Evolutionary conservation across 768 basidiomycete species (phyloP).

Genomic region (Ramaria sp.): DNA sequence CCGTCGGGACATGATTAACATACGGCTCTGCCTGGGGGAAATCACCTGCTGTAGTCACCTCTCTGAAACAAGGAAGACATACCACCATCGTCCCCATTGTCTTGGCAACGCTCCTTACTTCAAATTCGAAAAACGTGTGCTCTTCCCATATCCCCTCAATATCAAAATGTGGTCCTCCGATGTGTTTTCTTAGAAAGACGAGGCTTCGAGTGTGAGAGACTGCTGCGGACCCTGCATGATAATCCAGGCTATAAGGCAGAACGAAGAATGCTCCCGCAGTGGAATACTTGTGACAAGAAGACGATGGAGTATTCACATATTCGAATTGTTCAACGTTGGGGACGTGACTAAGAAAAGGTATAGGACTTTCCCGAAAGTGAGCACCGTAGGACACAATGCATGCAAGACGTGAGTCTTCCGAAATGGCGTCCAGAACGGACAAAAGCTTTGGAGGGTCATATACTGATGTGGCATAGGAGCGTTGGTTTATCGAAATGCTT

Average conservation of each 20-base stretch:
- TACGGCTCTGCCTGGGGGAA: slow-evolving; percentile 34
- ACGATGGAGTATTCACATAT: neutral
- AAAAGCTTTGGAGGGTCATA: slow-evolving; percentile 29
- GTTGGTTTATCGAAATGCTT: neutral
- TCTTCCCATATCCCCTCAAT: slow-evolving; percentile 53
- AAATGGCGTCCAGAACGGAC: slow-evolving; percentile 19
- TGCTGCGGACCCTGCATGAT: slow-evolving; percentile 30
- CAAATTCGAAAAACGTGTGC: slow-evolving; percentile 46
- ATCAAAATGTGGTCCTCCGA: slow-evolving; percentile 43
- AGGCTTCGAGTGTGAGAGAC: slow-evolving; percentile 36
- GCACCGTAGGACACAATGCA: slow-evolving; percentile 9
- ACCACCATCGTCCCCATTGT: slow-evolving; percentile 38
- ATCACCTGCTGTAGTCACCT: neutral
- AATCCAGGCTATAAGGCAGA: slow-evolving; percentile 29
- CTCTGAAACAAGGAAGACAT: slow-evolving; percentile 13
- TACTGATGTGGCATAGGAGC: slow-evolving; percentile 6
- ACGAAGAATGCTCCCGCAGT: slow-evolving; percentile 23
- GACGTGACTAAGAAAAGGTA: slow-evolving; percentile 7
- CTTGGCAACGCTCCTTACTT: slow-evolving; percentile 17
- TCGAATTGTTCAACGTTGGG: neutral
- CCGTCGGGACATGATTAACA: slow-evolving; percentile 49
- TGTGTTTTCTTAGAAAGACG: slow-evolving; percentile 31
- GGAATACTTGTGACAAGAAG: slow-evolving; percentile 1
- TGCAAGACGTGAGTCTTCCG: slow-evolving; percentile 1
- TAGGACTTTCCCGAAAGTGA: neutral